These are phyloP conservation scores for Coniochaeta ligniaria DNA, from an alignment of 2,329 filamentous ascomycete genomes.

Conservation along the genomic window DNA sequence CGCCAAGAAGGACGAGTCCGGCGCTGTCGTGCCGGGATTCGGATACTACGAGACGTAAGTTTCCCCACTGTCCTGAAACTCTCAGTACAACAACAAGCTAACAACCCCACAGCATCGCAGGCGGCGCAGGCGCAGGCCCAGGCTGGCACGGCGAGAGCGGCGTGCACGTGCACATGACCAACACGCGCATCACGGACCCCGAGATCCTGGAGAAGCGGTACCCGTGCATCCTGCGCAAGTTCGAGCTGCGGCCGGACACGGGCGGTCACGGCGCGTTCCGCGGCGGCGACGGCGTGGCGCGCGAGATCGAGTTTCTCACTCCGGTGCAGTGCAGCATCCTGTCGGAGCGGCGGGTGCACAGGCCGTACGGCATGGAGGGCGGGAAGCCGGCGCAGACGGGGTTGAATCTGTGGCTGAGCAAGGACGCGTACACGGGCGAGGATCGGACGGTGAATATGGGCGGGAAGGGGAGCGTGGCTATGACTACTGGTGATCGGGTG, in stretches of 20 bases:
- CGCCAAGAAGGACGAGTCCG: constrained; percentile 14
- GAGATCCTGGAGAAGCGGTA: constrained; percentile 66
- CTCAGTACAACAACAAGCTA: not conserved
- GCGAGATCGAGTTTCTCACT: constrained; percentile 8
- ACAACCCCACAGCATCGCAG: constrained; percentile 40
- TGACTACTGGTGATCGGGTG: constrained; percentile 4
- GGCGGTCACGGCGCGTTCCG: constrained; percentile 42
- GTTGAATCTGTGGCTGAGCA: constrained; percentile 7
- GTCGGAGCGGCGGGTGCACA: constrained; percentile 6
- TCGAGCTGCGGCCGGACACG: constrained; percentile 49
- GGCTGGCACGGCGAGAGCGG: constrained; percentile 60
- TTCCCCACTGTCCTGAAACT: too few species aligned
- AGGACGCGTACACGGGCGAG: constrained; percentile 5
- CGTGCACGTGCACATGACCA: constrained; percentile 70
- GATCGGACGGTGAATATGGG: constrained; percentile 7
- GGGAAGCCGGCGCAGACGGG: constrained; percentile 4
- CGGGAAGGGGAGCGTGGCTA: constrained; percentile 6
- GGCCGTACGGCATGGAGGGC: constrained; percentile 8
- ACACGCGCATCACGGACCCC: constrained; percentile 65
- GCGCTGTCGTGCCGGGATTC: constrained; percentile 40
- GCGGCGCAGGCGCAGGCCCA: constrained; percentile 61
- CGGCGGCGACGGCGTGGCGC: constrained; percentile 7
- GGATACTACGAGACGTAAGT: constrained; percentile 63
- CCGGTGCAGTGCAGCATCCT: constrained; percentile 7
- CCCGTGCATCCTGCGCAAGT: constrained; percentile 59